A percentile compares a stretch with the other conserved stretches of the same genome.
These are phyloP conservation scores for Ploettnerulaceae sp. DNA, from an alignment of 2,329 filamentous ascomycete genomes.

Conservation along the genomic window DNA sequence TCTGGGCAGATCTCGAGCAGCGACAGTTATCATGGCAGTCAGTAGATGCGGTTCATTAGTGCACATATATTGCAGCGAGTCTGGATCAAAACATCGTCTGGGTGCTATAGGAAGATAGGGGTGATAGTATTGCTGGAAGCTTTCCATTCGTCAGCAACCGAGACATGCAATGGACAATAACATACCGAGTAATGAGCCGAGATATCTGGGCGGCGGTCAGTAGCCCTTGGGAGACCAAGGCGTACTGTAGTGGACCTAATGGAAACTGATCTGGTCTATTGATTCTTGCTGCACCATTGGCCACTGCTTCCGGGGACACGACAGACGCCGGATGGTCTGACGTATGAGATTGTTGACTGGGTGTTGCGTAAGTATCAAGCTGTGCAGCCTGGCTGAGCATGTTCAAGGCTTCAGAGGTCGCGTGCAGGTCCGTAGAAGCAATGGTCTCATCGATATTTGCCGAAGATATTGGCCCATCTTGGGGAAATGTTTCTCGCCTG, in stretches of 20 bases:
- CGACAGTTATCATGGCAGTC: constrained; percentile 63
- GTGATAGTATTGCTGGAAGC: constrained; percentile 62
- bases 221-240: constrained; percentile 15
- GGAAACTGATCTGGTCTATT: not conserved
- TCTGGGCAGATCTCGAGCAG: constrained; percentile 62
- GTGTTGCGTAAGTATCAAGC: constrained; percentile 29
- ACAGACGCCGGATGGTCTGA: constrained; percentile 5
- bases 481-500: constrained; percentile 8
- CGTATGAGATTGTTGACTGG: constrained; percentile 16
- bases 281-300: not conserved
- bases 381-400: constrained; percentile 40
- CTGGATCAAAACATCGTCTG: constrained; percentile 52
- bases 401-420: constrained; percentile 40
- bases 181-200: constrained; percentile 11
- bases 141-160: constrained; percentile 39
- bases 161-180: not conserved
- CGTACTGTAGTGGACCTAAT: constrained; percentile 14
- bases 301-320: constrained; percentile 3
- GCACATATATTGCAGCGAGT: constrained; percentile 50
- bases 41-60: constrained; percentile 59
- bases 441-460: constrained; percentile 38
- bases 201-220: constrained; percentile 13
- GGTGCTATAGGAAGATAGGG: constrained; percentile 64
- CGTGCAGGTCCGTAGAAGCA: constrained; percentile 38
- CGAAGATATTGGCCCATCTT: constrained; percentile 17